Evolutionary conservation across 2,329 filamentous ascomycete genomes (phyloP).

Genomic region (Diaporthe australafricana): DNA sequence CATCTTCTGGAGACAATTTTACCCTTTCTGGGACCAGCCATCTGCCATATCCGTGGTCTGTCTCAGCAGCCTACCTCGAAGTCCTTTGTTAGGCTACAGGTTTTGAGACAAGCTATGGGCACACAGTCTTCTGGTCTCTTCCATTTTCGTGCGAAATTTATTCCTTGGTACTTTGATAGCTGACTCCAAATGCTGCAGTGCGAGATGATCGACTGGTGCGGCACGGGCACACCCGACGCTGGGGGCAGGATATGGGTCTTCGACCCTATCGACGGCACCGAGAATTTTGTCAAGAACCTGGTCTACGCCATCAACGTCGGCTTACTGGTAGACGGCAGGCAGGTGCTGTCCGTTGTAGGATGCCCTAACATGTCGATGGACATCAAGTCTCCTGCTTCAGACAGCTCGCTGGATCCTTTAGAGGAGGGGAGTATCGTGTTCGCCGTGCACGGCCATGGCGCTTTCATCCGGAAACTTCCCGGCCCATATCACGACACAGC

Average conservation of each 20-base stretch:
- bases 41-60: too few species aligned
- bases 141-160: too few species aligned
- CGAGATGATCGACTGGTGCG: constrained; percentile 65
- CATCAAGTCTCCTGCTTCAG: constrained; percentile 52
- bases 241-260: constrained; percentile 66
- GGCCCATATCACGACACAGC: constrained; percentile 40
- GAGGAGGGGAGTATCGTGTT: constrained; percentile 63
- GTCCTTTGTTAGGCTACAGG: too few species aligned
- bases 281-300: constrained; percentile 65
- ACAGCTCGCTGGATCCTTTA: constrained; percentile 56
- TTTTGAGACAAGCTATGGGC: too few species aligned
- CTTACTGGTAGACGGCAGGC: constrained; percentile 61
- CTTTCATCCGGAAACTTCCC: constrained; percentile 57
- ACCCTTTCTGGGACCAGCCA: too few species aligned
- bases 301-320: constrained; percentile 70
- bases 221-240: constrained; percentile 50
- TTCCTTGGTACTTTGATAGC: too few species aligned
- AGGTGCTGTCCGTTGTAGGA: constrained; percentile 62
- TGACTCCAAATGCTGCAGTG: too few species aligned
- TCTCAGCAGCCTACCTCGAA: too few species aligned
- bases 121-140: too few species aligned
- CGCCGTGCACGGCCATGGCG: constrained; percentile 60
- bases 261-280: constrained; percentile 71
- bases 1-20: too few species aligned
- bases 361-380: constrained; percentile 53